Evolutionary conservation across 352 stramenopile genomes (phyloP).

Genomic region (Phytophthora agathidicida): DNA sequence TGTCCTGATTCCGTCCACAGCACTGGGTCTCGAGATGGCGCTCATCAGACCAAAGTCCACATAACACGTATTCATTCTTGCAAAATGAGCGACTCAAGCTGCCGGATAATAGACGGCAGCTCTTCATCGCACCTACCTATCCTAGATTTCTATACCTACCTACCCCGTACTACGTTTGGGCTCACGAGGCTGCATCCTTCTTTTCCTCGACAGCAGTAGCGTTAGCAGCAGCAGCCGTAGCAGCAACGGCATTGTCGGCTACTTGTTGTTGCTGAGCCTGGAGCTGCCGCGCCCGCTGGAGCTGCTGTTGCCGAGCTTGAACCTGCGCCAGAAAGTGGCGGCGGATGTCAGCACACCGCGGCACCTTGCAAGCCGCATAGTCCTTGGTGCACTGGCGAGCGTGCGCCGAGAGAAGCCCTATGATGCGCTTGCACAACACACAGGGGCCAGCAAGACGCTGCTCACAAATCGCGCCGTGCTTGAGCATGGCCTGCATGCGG

Average conservation of each 20-base stretch:
- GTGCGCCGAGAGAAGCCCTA: constrained; percentile 82
- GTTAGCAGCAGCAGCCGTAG: neutral
- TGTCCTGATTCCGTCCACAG: constrained; percentile 4
- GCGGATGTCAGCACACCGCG: constrained; percentile 85
- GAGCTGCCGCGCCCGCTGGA: constrained; percentile 45
- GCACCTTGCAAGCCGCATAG: constrained; percentile 80
- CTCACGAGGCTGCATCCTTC: constrained; percentile 26
- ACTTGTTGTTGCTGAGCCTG: constrained; percentile 37
- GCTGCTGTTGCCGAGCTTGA: constrained; percentile 76
- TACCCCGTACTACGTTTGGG: constrained; percentile 7
- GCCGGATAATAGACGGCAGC: constrained; percentile 2
- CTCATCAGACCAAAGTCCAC: constrained; percentile 13
- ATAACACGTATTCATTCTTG: constrained; percentile 35
- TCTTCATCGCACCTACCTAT: constrained; percentile 24
- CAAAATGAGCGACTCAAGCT: constrained; percentile 31
- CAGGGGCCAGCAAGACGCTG: constrained; percentile 82
- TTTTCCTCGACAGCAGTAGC: constrained; percentile 20
- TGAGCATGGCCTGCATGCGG: constrained; percentile 89
- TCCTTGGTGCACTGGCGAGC: constrained; percentile 84
- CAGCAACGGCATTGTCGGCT: constrained; percentile 3
- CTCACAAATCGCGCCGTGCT: constrained; percentile 87
- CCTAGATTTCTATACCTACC: constrained; percentile 42
- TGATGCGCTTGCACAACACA: constrained; percentile 87
- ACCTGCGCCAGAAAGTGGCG: constrained; percentile 84
- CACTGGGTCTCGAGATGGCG: constrained; percentile 24